phyloP scores from a whole-genome alignment of 2,329 filamentous ascomycete species.

The Aspergillus ochraceoroseus region DNA sequence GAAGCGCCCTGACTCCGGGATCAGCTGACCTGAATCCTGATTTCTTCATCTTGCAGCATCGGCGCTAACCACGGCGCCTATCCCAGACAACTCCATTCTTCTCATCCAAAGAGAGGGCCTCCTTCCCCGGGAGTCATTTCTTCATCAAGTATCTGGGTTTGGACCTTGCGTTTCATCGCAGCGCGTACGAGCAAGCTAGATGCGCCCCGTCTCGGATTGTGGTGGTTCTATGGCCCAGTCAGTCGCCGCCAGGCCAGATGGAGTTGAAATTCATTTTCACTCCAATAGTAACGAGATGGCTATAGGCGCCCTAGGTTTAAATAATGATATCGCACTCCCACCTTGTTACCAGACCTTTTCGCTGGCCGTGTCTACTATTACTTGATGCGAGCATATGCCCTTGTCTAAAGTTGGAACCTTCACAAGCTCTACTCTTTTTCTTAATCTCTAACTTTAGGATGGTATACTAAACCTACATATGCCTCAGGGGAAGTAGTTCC shows the following conservation, averaged over 20 bases:
- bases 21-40: conserved; percentile 21
- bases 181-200: conserved; percentile 27
- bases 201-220: conserved; percentile 24
- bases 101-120: conserved; percentile 16
- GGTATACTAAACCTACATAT: conserved; percentile 21
- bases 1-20: conserved; percentile 7
- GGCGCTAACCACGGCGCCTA: conserved; percentile 27
- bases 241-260: conserved; percentile 16
- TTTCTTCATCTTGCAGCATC: conserved; percentile 13
- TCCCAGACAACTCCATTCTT: conserved; percentile 8
- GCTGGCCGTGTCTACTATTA: conserved; percentile 1
- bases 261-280: conserved; percentile 15
- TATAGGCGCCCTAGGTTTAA: conserved; percentile 11
- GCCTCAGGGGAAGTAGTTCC: conserved; percentile 24
- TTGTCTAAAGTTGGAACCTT: not conserved
- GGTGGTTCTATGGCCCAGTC: conserved; percentile 11
- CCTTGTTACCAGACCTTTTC: not conserved
- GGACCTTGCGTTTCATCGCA: conserved; percentile 26
- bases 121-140: conserved; percentile 3
- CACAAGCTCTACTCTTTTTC: conserved; percentile 11
- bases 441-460: conserved; percentile 19
- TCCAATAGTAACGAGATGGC: conserved; percentile 15
- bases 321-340: conserved; percentile 10
- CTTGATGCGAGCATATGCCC: not conserved
- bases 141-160: conserved; percentile 7